Evolutionary conservation across 2,329 filamentous ascomycete species (phyloP).

Genomic region (Myriosclerotinia curreyana): DNA sequence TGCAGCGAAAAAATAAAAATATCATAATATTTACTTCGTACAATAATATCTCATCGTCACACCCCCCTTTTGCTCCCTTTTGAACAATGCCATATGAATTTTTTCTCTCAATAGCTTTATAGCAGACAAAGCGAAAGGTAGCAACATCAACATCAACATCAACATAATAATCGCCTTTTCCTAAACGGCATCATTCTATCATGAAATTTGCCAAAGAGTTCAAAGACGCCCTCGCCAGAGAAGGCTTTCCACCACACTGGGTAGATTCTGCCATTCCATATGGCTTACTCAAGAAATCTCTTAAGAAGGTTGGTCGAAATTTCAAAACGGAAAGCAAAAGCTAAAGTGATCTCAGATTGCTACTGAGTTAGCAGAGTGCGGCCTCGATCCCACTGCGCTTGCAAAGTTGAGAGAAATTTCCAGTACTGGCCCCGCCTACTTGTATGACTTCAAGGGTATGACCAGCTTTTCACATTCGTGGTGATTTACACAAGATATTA

Average conservation of each 20-base stretch:
- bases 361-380: conserved; percentile 16
- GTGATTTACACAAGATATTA: neutral
- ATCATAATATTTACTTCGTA: neutral
- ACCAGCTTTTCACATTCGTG: conserved; percentile 22
- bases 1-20: too few relatives aligned
- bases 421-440: conserved; percentile 39
- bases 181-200: conserved; percentile 9
- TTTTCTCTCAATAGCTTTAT: neutral
- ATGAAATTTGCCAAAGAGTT: conserved; percentile 91
- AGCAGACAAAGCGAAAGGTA: conserved; percentile 13
- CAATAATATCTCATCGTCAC: conserved; percentile 1
- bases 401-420: conserved; percentile 25
- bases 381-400: conserved; percentile 18
- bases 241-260: conserved; percentile 73
- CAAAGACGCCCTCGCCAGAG: conserved; percentile 63
- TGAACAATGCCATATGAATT: conserved; percentile 7
- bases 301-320: conserved; percentile 66
- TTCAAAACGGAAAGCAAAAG: neutral
- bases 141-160: neutral
- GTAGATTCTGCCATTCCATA: conserved; percentile 78
- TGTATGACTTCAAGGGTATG: conserved; percentile 56
- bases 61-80: neutral
- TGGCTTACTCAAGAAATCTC: conserved; percentile 80
- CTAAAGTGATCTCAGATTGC: conserved; percentile 19
- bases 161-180: neutral